Percentiles rank a stretch among this genome's conserved stretches.
Evolutionary conservation across 2,329 filamentous ascomycete species (phyloP).

Genomic region (Cladosporium sphaerospermum): DNA sequence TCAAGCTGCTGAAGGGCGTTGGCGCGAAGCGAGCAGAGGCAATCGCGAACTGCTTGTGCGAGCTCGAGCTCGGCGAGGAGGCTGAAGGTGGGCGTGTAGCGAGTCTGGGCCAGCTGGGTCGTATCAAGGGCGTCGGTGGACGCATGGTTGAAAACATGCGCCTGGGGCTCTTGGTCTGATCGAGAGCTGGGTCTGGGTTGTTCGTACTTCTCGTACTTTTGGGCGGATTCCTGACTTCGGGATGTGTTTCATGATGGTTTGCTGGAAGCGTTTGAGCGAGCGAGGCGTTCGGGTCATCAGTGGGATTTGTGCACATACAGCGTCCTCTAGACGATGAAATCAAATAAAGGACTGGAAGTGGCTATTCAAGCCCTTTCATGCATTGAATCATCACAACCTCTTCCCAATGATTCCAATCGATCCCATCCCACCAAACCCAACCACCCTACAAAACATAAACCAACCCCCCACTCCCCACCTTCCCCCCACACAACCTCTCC

Average conservation of each 20-base stretch:
- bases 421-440: background rate
- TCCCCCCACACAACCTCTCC: background rate
- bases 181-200: no score
- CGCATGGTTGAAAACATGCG: constrained; percentile 49
- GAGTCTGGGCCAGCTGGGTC: constrained; percentile 39
- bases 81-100: constrained; percentile 22
- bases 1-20: constrained; percentile 62
- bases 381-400: background rate
- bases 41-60: constrained; percentile 44
- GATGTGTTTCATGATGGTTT: background rate
- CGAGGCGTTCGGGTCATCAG: constrained; percentile 1
- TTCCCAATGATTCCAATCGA: background rate
- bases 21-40: constrained; percentile 63
- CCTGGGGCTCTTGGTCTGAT: constrained; percentile 29
- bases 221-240: background rate
- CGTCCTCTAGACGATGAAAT: background rate
- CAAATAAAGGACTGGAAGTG: background rate
- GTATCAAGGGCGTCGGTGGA: constrained; percentile 43
- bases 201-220: background rate
- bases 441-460: background rate
- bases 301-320: background rate
- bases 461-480: background rate
- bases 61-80: constrained; percentile 36
- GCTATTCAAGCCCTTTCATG: background rate
- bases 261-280: constrained; percentile 8